A percentile compares a stretch with the other conserved stretches of the same genome.
Conservation (phyloP, 1,139 yeast species). For the Yamadazyma dushanensis region DNA sequence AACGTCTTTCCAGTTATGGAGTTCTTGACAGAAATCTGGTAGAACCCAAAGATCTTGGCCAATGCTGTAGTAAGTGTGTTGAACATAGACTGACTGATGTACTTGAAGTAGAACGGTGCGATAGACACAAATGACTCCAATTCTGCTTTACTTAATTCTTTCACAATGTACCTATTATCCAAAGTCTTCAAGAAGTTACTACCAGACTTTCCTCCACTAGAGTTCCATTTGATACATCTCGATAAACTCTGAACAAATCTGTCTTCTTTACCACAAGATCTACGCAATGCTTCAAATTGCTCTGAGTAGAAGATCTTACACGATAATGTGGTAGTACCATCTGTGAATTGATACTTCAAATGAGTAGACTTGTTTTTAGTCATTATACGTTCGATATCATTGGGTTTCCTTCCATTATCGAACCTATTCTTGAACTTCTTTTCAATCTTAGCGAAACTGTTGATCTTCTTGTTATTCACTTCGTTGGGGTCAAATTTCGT, state of each 20-base stretch:
- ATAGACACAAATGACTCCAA: conserved; percentile 91
- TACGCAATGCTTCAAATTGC: conserved; percentile 91
- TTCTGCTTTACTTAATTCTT: conserved; percentile 85
- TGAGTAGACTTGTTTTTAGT: conserved; percentile 84
- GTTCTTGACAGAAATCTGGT: conserved; percentile 86
- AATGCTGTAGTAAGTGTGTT: conserved; percentile 92
- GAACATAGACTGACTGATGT: conserved; percentile 92
- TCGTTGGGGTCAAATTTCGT: conserved; percentile 19
- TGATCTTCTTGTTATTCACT: conserved; percentile 31
- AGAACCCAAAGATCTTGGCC: conserved; percentile 94
- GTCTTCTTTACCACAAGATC: conserved; percentile 76
- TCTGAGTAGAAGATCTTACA: conserved; percentile 95
- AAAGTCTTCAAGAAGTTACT: conserved; percentile 89
- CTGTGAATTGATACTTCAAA: conserved; percentile 86
- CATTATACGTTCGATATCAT: conserved; percentile 64
- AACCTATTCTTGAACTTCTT: conserved; percentile 42
- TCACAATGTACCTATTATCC: conserved; percentile 86
- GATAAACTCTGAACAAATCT: conserved; percentile 86
- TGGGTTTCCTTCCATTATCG: conserved; percentile 20
- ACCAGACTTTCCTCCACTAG: conserved; percentile 95
- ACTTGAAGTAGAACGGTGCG: conserved; percentile 96
- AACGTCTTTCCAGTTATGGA: conserved; percentile 72
- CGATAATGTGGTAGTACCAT: conserved; percentile 83
- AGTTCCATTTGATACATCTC: conserved; percentile 93
- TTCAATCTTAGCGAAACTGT: conserved; percentile 43